Conservation (phyloP, 2,329 filamentous ascomycete genomes). For the Pseudofabraea citricarpa region DNA sequence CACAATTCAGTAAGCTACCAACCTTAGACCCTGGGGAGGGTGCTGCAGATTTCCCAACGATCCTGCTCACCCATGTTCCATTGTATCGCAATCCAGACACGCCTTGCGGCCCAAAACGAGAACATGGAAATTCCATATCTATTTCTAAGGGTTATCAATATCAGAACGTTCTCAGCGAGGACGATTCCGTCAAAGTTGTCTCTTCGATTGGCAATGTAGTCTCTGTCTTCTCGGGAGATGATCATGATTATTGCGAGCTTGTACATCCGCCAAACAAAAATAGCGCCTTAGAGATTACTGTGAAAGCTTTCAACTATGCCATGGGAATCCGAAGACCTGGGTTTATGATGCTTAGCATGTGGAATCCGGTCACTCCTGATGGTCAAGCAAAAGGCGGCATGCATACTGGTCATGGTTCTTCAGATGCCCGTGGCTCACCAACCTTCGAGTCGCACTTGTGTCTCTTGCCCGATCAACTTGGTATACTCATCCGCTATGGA, state of each 20-base stretch:
- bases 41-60: slow-evolving; percentile 67
- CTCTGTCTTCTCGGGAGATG: slow-evolving; percentile 90
- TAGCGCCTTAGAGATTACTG: slow-evolving; percentile 75
- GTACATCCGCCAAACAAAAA: slow-evolving; percentile 60
- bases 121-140: slow-evolving; percentile 75
- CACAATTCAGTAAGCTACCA: slow-evolving; percentile 32
- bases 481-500: slow-evolving; percentile 76
- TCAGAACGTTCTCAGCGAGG: slow-evolving; percentile 81
- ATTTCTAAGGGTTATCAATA: slow-evolving; percentile 87
- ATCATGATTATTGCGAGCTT: slow-evolving; percentile 96
- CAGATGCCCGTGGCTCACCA: slow-evolving; percentile 32
- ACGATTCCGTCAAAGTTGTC: slow-evolving; percentile 71
- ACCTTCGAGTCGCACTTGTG: slow-evolving; percentile 90
- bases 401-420: slow-evolving; percentile 20
- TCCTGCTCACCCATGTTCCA: slow-evolving; percentile 88
- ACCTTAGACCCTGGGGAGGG: slow-evolving; percentile 38
- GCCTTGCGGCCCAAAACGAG: slow-evolving; percentile 81
- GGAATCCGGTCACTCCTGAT: slow-evolving; percentile 75
- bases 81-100: slow-evolving; percentile 78
- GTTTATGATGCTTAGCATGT: slow-evolving; percentile 83
- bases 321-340: slow-evolving; percentile 91
- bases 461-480: slow-evolving; percentile 81
- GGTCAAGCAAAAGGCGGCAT: slow-evolving; percentile 39
- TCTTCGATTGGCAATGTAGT: slow-evolving; percentile 75
- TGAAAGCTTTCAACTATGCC: slow-evolving; percentile 92